A percentile compares a stretch with the other conserved stretches of the same genome.
Conservation (phyloP, 805 yeast species). For the Cyberlindnera xishuangbannaensis region DNA sequence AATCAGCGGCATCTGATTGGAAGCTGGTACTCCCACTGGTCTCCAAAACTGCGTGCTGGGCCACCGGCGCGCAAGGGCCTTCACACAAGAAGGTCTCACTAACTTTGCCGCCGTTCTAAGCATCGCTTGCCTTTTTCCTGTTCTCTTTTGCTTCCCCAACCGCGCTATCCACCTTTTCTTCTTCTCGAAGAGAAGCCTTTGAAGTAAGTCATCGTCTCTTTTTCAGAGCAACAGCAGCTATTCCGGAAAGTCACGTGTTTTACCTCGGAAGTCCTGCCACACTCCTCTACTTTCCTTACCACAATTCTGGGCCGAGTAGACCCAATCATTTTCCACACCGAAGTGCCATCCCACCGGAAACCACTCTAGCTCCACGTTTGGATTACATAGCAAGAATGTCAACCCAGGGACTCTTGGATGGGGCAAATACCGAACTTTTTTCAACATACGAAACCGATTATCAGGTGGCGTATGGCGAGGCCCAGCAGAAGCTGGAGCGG, state of each 20-base stretch:
- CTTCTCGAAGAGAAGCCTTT: too few species aligned
- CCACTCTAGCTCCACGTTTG: too few species aligned
- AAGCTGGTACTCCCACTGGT: conserved; percentile 4
- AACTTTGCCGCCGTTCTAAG: conserved; percentile 2
- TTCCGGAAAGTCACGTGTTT: too few species aligned
- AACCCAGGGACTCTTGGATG: conserved; percentile 20
- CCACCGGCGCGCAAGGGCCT: neutral
- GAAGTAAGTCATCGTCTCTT: too few species aligned
- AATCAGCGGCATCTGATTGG: conserved; percentile 17
- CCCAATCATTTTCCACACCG: neutral
- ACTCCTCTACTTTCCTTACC: too few species aligned
- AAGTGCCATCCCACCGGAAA: too few species aligned
- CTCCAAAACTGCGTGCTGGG: neutral
- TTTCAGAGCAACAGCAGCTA: too few species aligned
- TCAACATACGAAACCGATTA: conserved; percentile 34
- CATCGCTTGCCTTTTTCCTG: too few species aligned
- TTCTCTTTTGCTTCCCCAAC: too few species aligned
- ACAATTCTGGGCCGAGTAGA: too few species aligned
- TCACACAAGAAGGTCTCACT: conserved; percentile 1
- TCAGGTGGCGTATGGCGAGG: conserved; percentile 63
- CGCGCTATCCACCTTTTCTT: too few species aligned
- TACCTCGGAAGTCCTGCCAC: too few species aligned
- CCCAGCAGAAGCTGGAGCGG: conserved; percentile 56
- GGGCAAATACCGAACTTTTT: conserved; percentile 22
- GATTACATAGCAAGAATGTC: conserved; percentile 19